phyloP scores from a whole-genome alignment of 352 stramenopile genomes.

The Thalassiosira livingstoniorum region DNA sequence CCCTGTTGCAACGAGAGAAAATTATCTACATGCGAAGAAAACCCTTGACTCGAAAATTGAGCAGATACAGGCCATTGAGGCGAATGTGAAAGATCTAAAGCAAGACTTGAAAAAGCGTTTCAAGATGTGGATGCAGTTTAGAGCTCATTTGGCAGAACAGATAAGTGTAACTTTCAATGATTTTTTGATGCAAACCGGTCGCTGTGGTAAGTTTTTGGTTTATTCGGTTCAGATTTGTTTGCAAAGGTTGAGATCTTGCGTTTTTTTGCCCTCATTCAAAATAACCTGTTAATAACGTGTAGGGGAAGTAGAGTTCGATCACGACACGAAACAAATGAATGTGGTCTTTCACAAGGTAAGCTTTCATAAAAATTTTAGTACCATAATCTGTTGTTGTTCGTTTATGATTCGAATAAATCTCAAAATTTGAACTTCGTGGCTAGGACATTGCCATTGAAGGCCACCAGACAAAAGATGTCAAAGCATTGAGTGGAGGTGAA shows the following conservation, averaged over 20 bases:
- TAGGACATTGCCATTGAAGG: no score
- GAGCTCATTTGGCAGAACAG: constrained; percentile 71
- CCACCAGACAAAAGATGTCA: constrained; percentile 94
- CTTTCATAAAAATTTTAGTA: background rate
- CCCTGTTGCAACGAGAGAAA: constrained; percentile 68
- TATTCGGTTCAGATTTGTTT: no score
- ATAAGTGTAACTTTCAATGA: constrained; percentile 75
- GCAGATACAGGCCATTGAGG: constrained; percentile 72
- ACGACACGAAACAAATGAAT: constrained; percentile 68
- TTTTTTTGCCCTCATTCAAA: no score
- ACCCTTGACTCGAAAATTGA: constrained; percentile 72
- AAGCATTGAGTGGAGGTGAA: constrained; percentile 95
- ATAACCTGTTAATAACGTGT: no score
- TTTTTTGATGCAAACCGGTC: constrained; percentile 84
- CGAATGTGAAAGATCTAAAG: constrained; percentile 58
- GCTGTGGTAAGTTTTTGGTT: no score
- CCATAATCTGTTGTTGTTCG: background rate
- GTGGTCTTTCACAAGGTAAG: constrained; percentile 81
- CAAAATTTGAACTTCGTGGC: no score
- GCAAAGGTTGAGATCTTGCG: no score
- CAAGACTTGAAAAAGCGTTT: constrained; percentile 71
- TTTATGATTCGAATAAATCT: no score
- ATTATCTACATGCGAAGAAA: constrained; percentile 77
- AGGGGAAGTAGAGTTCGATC: constrained; percentile 82
- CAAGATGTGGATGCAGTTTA: constrained; percentile 76